Conservation (phyloP, 1,139 yeast species). For the Yamadazyma spencermartinsiae region DNA sequence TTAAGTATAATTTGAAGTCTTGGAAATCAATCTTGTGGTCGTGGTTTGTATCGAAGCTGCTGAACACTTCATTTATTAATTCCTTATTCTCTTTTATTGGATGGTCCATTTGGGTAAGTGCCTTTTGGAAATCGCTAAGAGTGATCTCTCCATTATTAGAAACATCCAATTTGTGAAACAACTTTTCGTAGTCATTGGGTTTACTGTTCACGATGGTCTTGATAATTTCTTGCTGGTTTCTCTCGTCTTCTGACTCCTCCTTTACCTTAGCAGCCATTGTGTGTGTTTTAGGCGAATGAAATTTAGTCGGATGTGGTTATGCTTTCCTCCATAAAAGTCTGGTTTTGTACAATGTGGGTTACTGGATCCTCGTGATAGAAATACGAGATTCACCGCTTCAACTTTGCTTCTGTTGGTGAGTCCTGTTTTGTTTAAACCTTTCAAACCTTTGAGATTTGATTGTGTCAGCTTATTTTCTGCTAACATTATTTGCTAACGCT, state of each 20-base stretch:
- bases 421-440: too few relatives aligned
- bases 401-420: too few relatives aligned
- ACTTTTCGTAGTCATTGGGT: constrained; percentile 26
- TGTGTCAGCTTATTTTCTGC: background rate
- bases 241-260: constrained; percentile 9
- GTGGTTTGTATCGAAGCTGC: constrained; percentile 56
- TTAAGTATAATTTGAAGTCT: constrained; percentile 63
- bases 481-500: background rate
- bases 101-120: constrained; percentile 55
- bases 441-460: too few relatives aligned
- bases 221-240: constrained; percentile 10
- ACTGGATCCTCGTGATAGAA: too few relatives aligned
- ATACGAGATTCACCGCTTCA: too few relatives aligned
- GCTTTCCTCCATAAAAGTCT: too few relatives aligned
- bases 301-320: background rate
- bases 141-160: constrained; percentile 57
- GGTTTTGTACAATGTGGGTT: too few relatives aligned
- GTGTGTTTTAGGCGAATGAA: background rate
- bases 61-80: constrained; percentile 56
- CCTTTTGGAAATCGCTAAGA: constrained; percentile 52
- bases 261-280: constrained; percentile 1
- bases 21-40: constrained; percentile 58
- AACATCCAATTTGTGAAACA: constrained; percentile 53
- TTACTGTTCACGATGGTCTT: constrained; percentile 8
- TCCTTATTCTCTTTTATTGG: constrained; percentile 68